Conservation (phyloP, 2,329 filamentous ascomycete genomes). For the Shiraia sp. region DNA sequence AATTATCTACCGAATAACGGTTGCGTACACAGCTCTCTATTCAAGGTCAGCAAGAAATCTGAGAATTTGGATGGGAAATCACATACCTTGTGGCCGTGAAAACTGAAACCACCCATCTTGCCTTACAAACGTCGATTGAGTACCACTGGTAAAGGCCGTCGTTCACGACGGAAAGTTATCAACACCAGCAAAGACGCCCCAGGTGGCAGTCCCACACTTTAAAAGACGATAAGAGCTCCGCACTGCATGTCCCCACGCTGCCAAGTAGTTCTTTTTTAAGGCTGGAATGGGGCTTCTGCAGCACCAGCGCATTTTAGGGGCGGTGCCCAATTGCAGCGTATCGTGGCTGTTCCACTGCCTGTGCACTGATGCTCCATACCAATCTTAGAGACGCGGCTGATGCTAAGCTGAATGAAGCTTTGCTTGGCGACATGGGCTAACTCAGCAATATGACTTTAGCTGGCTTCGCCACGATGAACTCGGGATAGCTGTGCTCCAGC, state of each 20-base stretch:
- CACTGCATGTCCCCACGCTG: conserved; percentile 2
- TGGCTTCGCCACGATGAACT: conserved; percentile 1
- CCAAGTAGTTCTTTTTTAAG: conserved; percentile 11
- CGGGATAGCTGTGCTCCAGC: conserved; percentile 3
- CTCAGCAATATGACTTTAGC: neutral
- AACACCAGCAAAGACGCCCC: conserved; percentile 1
- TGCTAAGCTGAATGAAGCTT: conserved; percentile 13
- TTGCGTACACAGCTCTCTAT: conserved; percentile 33
- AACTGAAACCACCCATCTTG: conserved; percentile 39
- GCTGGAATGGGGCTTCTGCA: conserved; percentile 6
- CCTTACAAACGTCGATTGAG: neutral
- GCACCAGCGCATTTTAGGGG: conserved; percentile 7
- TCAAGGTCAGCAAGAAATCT: conserved; percentile 6
- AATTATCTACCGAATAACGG: neutral
- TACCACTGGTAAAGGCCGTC: neutral
- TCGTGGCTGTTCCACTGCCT: conserved; percentile 13
- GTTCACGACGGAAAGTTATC: neutral
- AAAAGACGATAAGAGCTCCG: conserved; percentile 1
- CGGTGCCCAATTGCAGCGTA: conserved; percentile 9
- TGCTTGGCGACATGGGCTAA: conserved; percentile 1
- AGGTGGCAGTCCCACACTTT: conserved; percentile 8
- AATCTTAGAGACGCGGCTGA: conserved; percentile 4
- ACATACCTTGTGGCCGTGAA: conserved; percentile 33
- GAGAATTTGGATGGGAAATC: neutral
- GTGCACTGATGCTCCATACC: conserved; percentile 3